Evolutionary conservation across 106 monocot species (phyloP), one percentile per base, ranked within the genome.

Genomic region (Acorus gramineus): DNA sequence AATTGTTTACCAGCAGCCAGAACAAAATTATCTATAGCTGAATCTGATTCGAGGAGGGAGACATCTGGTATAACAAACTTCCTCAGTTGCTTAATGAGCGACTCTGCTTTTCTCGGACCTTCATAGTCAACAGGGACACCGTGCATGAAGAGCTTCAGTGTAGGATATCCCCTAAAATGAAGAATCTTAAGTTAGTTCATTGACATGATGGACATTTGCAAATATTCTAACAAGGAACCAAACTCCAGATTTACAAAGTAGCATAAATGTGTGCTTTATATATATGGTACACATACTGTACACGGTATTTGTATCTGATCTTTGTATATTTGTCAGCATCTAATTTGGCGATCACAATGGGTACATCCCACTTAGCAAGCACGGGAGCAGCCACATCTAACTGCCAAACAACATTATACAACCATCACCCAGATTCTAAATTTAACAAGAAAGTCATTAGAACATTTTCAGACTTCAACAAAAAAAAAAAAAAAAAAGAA

Each of bases 41-140:
- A 67, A 71, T 96, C 91, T 64, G 85, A 76, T 54, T 83, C 82
- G 8, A 96, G 73, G 70, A 78, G 61, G 48, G 91, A 73, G 76
- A 91, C 82, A 85, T 96, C 85, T 46, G 87, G 91, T 56, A 91
- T 78, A 47, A 76, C 85, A 79, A 88, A 96, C 70, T 96, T 96
- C 76, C 71, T 87, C 44, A 96, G 62, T 77, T 69, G 85, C 64
- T 74, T 73, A 58, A 96, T 81, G 51, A 96, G 78, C 66, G 81
- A 63, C 14, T 96, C 91, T 52, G 87, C 70, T 74, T 85, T 91
- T 67, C 96, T 82, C 60, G 90, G 82, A 68, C 96, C 96, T 61
- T 69, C 72, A 69, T 96, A 96, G 11, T 91, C 87, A 52, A 73
- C 69, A 12, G 96, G 96, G 46, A 83, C 70, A 44, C 96, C 96